These are phyloP conservation scores for Candida rishiriensis DNA, from an alignment of 805 yeast genomes.

Conservation along the genomic window DNA sequence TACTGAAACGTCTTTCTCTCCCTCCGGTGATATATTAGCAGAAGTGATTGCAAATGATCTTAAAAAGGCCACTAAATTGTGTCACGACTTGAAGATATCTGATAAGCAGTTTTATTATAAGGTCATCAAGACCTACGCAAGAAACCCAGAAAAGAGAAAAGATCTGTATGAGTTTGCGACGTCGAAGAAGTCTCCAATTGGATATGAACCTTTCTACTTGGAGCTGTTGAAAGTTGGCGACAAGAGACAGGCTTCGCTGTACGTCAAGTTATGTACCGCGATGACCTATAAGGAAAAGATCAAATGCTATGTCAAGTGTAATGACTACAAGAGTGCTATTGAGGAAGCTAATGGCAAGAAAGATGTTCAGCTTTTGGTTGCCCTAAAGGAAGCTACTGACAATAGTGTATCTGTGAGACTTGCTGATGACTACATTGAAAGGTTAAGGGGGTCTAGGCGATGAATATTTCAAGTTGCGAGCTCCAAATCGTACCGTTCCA, in stretches of 20 bases:
- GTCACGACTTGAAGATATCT: slow-evolving; percentile 50
- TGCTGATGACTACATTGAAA: slow-evolving; percentile 22
- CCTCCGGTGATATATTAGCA: slow-evolving; percentile 46
- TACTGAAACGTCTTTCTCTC: slow-evolving; percentile 6
- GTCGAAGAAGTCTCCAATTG: slow-evolving; percentile 60
- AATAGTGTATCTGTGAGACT: slow-evolving; percentile 17
- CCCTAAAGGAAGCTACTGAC: slow-evolving; percentile 20
- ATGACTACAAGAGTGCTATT: slow-evolving; percentile 47
- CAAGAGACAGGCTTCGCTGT: slow-evolving; percentile 53
- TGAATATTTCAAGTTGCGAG: neutral
- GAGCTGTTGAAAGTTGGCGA: slow-evolving; percentile 52
- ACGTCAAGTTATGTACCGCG: slow-evolving; percentile 48
- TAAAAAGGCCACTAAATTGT: slow-evolving; percentile 42
- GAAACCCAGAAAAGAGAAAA: slow-evolving; percentile 45
- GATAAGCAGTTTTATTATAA: slow-evolving; percentile 55
- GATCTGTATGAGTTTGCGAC: slow-evolving; percentile 51
- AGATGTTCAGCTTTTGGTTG: slow-evolving; percentile 33
- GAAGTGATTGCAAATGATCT: slow-evolving; percentile 45
- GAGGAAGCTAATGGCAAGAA: slow-evolving; percentile 42
- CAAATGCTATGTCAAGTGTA: slow-evolving; percentile 47
- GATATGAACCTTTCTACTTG: slow-evolving; percentile 59
- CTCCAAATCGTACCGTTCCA: neutral
- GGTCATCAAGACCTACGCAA: slow-evolving; percentile 44
- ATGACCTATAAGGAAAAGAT: slow-evolving; percentile 43
- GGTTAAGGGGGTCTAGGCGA: slow-evolving; percentile 21